Percentiles rank a stretch among this genome's conserved stretches.
These are phyloP conservation scores for Neoboletus brunneissimus DNA, from an alignment of 768 basidiomycete genomes.

Conservation along the genomic window DNA sequence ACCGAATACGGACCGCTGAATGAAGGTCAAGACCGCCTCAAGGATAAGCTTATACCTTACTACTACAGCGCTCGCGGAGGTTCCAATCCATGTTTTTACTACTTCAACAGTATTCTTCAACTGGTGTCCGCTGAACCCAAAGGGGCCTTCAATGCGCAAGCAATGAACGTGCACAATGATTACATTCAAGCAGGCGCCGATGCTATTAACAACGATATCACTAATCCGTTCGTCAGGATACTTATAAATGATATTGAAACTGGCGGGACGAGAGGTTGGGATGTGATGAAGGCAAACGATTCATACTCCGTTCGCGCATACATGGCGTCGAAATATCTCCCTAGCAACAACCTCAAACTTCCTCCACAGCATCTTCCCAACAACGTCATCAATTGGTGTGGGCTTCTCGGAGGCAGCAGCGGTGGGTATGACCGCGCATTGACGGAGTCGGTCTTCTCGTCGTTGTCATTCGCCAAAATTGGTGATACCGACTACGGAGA, in stretches of 20 bases:
- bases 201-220: constrained; percentile 16
- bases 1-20: constrained; percentile 28
- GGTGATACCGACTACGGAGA: constrained; percentile 2
- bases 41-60: constrained; percentile 23
- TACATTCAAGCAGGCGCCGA: constrained; percentile 18
- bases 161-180: constrained; percentile 4
- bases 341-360: constrained; percentile 17
- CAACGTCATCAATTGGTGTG: constrained; percentile 30
- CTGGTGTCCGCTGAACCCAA: neutral
- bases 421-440: constrained; percentile 36
- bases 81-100: constrained; percentile 6
- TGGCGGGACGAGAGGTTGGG: constrained; percentile 21
- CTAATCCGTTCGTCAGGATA: constrained; percentile 20
- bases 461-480: constrained; percentile 23
- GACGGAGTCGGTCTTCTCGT: constrained; percentile 34
- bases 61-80: constrained; percentile 13
- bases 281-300: constrained; percentile 28
- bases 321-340: constrained; percentile 24
- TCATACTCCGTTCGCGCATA: constrained; percentile 30
- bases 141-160: constrained; percentile 3
- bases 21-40: constrained; percentile 10
- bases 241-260: constrained; percentile 22
- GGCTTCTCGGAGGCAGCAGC: constrained; percentile 32
- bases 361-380: constrained; percentile 17
- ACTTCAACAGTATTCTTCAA: constrained; percentile 6